Conservation (phyloP, 179 eudicot genomes). For the Heliamphora pulchella region DNA sequence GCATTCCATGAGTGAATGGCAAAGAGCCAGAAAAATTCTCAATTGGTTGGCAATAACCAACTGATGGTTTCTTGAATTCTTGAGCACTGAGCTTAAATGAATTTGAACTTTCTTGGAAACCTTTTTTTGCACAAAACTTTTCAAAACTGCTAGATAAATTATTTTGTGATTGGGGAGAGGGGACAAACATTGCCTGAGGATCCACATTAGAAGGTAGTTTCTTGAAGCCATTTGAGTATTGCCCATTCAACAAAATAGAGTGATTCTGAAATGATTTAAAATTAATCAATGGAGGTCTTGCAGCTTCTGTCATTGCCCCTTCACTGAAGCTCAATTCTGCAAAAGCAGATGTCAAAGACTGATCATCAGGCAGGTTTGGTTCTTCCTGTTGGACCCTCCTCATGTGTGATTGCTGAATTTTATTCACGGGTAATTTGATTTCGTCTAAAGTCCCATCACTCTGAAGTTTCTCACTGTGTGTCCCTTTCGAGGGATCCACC, state of each 20-base stretch:
- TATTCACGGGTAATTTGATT: slow-evolving; percentile 8
- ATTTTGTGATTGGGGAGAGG: not conserved
- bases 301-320: slow-evolving; percentile 3
- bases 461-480: not conserved
- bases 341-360: slow-evolving; percentile 28
- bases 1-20: slow-evolving; percentile 18
- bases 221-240: slow-evolving; percentile 11
- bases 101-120: slow-evolving; percentile 13
- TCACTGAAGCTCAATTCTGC: slow-evolving; percentile 28
- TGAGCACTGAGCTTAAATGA: slow-evolving; percentile 9
- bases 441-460: slow-evolving; percentile 10
- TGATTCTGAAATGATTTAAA: slow-evolving; percentile 14
- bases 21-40: slow-evolving; percentile 13
- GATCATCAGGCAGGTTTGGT: slow-evolving; percentile 28
- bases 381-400: slow-evolving; percentile 18
- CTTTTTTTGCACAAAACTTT: slow-evolving; percentile 1
- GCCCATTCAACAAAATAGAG: slow-evolving; percentile 13
- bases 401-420: slow-evolving; percentile 1
- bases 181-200: slow-evolving; percentile 1
- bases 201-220: slow-evolving; percentile 14
- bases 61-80: slow-evolving; percentile 16
- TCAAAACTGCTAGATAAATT: slow-evolving; percentile 14
- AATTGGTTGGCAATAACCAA: slow-evolving; percentile 18
- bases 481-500: not conserved
- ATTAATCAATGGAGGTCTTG: slow-evolving; percentile 14